Evolutionary conservation across 2,329 filamentous ascomycete species (phyloP).

Genomic region (Penicillium griseofulvum): DNA sequence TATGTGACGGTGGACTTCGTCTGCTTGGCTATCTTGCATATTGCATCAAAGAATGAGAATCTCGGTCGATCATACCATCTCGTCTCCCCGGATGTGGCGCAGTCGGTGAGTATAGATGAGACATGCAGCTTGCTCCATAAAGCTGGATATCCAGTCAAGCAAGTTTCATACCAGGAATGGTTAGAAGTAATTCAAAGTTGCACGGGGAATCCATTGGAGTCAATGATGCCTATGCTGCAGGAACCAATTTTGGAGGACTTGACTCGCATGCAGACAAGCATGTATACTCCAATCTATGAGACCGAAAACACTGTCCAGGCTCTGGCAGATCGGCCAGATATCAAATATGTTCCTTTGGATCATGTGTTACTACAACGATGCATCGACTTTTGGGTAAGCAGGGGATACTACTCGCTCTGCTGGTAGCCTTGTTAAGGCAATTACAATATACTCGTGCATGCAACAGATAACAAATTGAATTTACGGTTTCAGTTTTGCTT

Average conservation of each 20-base stretch:
- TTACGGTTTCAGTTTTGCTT: too few species aligned
- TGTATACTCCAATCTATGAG: slow-evolving; percentile 11
- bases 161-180: not conserved
- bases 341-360: slow-evolving; percentile 3
- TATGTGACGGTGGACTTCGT: slow-evolving; percentile 17
- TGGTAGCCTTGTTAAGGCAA: too few species aligned
- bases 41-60: slow-evolving; percentile 6
- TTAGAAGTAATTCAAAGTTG: not conserved
- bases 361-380: not conserved
- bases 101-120: slow-evolving; percentile 10
- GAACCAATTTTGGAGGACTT: slow-evolving; percentile 30
- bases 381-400: not conserved
- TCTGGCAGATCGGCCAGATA: slow-evolving; percentile 4
- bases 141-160: not conserved
- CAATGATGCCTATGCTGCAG: slow-evolving; percentile 42
- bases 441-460: too few species aligned
- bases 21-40: slow-evolving; percentile 7
- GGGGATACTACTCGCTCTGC: not conserved
- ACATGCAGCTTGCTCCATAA: slow-evolving; percentile 4
- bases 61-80: slow-evolving; percentile 15
- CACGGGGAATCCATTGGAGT: slow-evolving; percentile 5
- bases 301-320: slow-evolving; percentile 6
- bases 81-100: slow-evolving; percentile 4
- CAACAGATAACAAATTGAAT: too few species aligned
- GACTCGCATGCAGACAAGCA: slow-evolving; percentile 20